These are phyloP conservation scores for Amaranthus palmeri DNA, from an alignment of 148 eudicot genomes.

Conservation along the genomic window DNA sequence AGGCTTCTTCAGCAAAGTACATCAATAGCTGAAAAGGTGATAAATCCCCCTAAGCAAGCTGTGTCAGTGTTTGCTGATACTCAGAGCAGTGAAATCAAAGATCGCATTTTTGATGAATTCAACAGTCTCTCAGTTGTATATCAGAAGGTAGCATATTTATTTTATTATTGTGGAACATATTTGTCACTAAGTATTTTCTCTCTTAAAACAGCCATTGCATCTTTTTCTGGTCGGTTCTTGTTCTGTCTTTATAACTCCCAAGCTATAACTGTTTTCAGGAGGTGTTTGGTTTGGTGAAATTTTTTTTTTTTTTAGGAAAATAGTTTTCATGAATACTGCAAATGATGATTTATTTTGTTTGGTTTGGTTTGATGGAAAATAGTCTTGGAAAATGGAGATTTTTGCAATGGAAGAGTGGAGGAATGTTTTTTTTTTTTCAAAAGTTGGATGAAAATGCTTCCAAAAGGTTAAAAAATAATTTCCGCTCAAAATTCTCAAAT, in stretches of 20 bases:
- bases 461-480: too few species aligned
- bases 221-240: slow-evolving; percentile 2
- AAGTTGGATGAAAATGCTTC: too few species aligned
- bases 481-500: too few species aligned
- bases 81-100: slow-evolving; percentile 92
- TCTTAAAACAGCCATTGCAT: neutral
- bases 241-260: neutral
- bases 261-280: neutral
- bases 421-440: too few species aligned
- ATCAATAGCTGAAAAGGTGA: slow-evolving; percentile 75
- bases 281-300: neutral
- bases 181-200: too few species aligned
- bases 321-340: too few species aligned
- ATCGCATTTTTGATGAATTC: slow-evolving; percentile 96
- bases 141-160: slow-evolving; percentile 58
- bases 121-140: slow-evolving; percentile 95
- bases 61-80: slow-evolving; percentile 98
- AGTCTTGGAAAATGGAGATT: too few species aligned
- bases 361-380: too few species aligned
- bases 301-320: too few species aligned
- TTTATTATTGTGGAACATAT: neutral
- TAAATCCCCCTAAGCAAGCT: slow-evolving; percentile 98
- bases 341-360: too few species aligned
- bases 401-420: too few species aligned
- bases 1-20: slow-evolving; percentile 81